Evolutionary conservation across 2,329 filamentous ascomycete genomes (phyloP), one percentile per base, ranked within the genome.

Genomic region (Aspergillus ochraceoroseus): DNA sequence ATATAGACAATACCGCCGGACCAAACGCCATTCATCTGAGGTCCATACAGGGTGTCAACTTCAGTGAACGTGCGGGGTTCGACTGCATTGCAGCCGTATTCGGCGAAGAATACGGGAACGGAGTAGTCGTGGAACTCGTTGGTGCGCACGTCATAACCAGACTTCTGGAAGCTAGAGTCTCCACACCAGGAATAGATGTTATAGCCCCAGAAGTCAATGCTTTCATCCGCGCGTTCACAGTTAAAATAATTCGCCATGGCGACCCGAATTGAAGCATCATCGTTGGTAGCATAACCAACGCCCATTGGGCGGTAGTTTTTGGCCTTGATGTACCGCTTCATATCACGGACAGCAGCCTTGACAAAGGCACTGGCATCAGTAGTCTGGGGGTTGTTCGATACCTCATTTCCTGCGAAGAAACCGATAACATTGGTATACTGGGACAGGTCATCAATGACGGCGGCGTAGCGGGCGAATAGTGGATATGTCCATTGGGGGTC

Each of bases 121-220:
- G 85, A 86, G 74, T 90, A 96, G 62, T 82, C 79, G 43, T 74
- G 67, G 73, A 95, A 96, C 70, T 95, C 89, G 47, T 85, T 68
- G 51, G 87, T 87, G 64, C 89, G 84, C 42, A 79, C 74, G 49
- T 82, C 75, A 69, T 88, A 98, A 34, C 87, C 86, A 2, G 92
- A 95, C 47, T 76, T 64, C 26, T 74, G 61, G 70, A 85, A 90
- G 54, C 73, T 80, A 60, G 85, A 94, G 56, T 88, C 66, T 50
- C 89, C 90, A 64, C 90, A 96, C 92, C 92, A 96, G 31, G 87
- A 94, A 77, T 96, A 96, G 70, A 96, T 94, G 74, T 96, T 96
- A 81, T 96, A 95, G 43, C 90, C 90, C 87, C 87, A 96, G 74
- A 92, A 96, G 68, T 96, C 92, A 51, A 95, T 94, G 46, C 84